Base-by-base conservation (phyloP, 768 basidiomycete species). In the Kwoniella pini region DNA sequence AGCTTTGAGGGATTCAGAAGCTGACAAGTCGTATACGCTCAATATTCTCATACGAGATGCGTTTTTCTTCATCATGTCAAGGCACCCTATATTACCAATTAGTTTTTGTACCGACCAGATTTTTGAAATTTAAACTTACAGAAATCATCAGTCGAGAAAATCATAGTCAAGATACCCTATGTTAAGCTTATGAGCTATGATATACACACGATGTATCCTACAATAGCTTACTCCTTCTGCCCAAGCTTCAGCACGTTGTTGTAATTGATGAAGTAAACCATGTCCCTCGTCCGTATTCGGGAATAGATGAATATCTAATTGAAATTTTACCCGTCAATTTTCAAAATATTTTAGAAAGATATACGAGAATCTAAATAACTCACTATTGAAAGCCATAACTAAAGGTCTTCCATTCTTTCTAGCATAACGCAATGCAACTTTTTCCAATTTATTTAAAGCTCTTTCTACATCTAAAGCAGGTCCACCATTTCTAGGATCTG, bases 211-310 rank as follows among this genome's bases (percentile, higher is more conserved):
- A 10, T 26, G 11, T 6, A 2, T 53, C 28, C 48, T 48, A 28
- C n/a, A 15, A 15, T n/a, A 28, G 74, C 83, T 65, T 63, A 87
- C 89, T 85, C 75, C 87, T 85, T 88, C 87, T 4, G 88, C 86
- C 90, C 93, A 94, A 5, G 86, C 79, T 75, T 93, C 91, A 4
- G 89, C 91, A 56, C 86, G 83, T 71, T 90, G 89, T 72, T 93
- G 92, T 17, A 93, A 82, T 69, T 91, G 90, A 56, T 92, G 79
- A n/a, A 96, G 80, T 80, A 93, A 84, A 40, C 87, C 84, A 63
- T 83, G 82, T 0, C 91, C 90, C 26, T 85, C 85, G 10, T 88
- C 88, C 64, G 90, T 85, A 66, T 91, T 88, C 10, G 77, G 77
- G 54, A 78, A 75, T 4, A 79, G 67, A 44, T 78, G 79, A 10